Base-by-base conservation (phyloP, 257 asterid genomes). In the Nicotiana sylvestris region DNA sequence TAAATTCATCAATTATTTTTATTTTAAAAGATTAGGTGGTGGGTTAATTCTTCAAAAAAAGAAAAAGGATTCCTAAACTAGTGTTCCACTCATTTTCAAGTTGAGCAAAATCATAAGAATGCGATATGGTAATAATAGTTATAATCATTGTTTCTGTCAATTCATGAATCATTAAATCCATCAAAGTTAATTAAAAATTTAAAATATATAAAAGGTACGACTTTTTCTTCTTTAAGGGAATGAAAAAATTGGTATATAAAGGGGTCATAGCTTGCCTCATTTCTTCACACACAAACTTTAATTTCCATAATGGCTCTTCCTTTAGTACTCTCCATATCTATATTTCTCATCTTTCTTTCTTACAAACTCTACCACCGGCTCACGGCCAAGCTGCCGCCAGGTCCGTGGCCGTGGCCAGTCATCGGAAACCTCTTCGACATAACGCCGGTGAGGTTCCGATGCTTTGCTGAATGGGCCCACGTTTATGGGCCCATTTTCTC, bases 291-390 rank as follows among this genome's bases (percentile, higher is more conserved):
- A 60, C 1, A 25, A 72, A 27, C 79, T 39, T 21, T 18, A 0
- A 18, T 69, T 2, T 6, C 39, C 35, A 37, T 35, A 30, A 92
- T 91, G 93, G 89, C 79, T 53, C 62, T 87, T 58, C 64, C 81
- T 12, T 82, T 90, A 1, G 18, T 74, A 0, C 3, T 87, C 55
- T 46, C 82, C 84, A 46, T 87, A 85, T 43, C 89, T 4, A 27
- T 83, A 6, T n/a, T 82, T 56, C 51, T 88, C 84, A 9, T 86
- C 39, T 65, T 89, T 85, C 60, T 86, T 35, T 84, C 81, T 77
- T 90, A 90, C 91, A 85, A 85, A 33, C 86, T 92, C 43, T 86
- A 81, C 80, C 85, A 66, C 21, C 85, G 87, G 18, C 78, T 89
- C 83, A 91, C 93, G 3, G 86, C 67, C 83, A 87, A 87, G 66